Evolutionary conservation across 306 rosid species (phyloP), one percentile per base, ranked within the genome.

Genomic region (Fagus crenata): DNA sequence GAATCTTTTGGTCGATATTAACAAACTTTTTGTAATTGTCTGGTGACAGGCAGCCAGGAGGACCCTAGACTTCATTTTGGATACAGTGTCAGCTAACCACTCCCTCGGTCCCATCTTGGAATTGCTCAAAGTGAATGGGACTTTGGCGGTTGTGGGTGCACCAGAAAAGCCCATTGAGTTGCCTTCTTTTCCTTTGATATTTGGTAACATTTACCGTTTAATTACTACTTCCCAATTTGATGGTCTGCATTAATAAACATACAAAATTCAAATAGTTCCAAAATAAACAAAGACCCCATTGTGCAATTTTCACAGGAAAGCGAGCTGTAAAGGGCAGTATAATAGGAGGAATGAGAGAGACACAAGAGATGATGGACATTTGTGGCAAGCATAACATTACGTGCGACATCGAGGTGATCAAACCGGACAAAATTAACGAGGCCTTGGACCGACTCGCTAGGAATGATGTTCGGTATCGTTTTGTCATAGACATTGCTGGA

Each of bases 261-360:
- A 13, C 31, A 42, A 41, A 17, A 3, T 8, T 6, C 15, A 22
- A 56, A 8, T 69, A 7, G 51, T 14, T 9, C 51, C 51, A 46
- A 42, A 60, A 35, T 55, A 71, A 46, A 1, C n/a, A 9, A 58
- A 46, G 1, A 9, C 53, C 8, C 18, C 51, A 46, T 46, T 15
- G 31, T 5, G 8, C n/a, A 55, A 7, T 49, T 33, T 73, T 41
- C 28, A 18, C 82, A 88, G 96, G 93, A 0, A 91, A 91, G 49
- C 86, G 91, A 71, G 68, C 92, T 0, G 88, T 89, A 75, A 91
- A 88, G 81, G 97, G 97, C 31, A 89, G 92, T 6, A 79, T 91
- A n/a, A 91, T 91, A 1, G 97, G 97, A 64, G 90, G 92, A 75
- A 89, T 89, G 12, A 82, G 71, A 49, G 97, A 89, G 35, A 91